Evolutionary conservation across 2,329 filamentous ascomycete genomes (phyloP), one percentile per base, ranked within the genome.

Genomic region (Colletotrichum ledebouriae): DNA sequence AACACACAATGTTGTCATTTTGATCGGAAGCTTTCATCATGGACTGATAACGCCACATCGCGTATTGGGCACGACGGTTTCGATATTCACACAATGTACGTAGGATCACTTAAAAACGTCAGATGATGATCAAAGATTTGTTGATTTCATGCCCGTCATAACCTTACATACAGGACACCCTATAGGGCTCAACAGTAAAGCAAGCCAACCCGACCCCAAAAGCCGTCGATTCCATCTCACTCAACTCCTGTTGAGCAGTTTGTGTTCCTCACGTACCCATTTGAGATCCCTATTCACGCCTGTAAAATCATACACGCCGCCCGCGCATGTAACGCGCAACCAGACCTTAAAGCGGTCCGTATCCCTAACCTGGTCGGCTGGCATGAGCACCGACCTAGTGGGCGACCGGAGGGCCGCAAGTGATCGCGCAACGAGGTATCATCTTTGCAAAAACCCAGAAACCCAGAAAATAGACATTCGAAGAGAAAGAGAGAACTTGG

Each of bases 121-220:
- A n/a, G 7, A 12, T 58, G 50, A 52, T 34, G 37, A 68, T 59
- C 57, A 59, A 50, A 22, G 50, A 34, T 53, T 59, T 66, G 56
- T 66, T 60, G 49, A 65, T 70, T 29, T 68, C 71, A 70, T 72
- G 70, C 63, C 67, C 63, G 42, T 72, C 71, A 63, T 70, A 71
- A 72, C 29, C 7, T 29, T 68, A 72, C 68, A 49, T 64, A 67
- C 67, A 60, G 58, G 59, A 56, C 49, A 46, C 37, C 37, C 49
- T 12, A 12, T 17, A 29, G 47, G 47, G 13, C 17, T 61, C 59
- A 66, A 66, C 63, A n/a, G 52, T 41, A 47, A 29, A 55, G 17
- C 34, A 63, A 59, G 62, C 61, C 66, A 60, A 59, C 37, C 61
- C 66, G 56, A 56, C 37, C 49, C 66, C 58, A 56, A 34, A 65